Percentiles rank a stretch among this genome's conserved stretches.
Evolutionary conservation across 1,284 basidiomycete species (phyloP).

Genomic region (Phaffia rhodozyma): DNA sequence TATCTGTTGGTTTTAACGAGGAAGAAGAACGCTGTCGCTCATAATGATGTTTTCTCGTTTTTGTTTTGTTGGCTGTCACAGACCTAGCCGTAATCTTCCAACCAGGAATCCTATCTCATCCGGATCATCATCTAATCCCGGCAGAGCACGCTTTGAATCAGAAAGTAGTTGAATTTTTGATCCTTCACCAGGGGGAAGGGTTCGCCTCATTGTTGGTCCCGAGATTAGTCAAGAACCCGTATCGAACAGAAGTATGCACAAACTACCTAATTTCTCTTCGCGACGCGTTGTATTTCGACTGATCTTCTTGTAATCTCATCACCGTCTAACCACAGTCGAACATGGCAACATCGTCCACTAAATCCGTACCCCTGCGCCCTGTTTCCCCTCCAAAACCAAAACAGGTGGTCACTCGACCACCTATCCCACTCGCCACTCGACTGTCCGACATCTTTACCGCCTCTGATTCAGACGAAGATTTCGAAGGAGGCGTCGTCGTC

Average conservation of each 20-base stretch:
- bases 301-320: neutral
- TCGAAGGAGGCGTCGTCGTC: slow-evolving; percentile 11
- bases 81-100: slow-evolving; percentile 91
- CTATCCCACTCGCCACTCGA: neutral
- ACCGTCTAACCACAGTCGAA: neutral
- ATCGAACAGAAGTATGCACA: slow-evolving; percentile 1
- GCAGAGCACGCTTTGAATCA: slow-evolving; percentile 77
- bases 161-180: slow-evolving; percentile 84
- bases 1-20: neutral
- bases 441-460: slow-evolving; percentile 16
- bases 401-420: neutral
- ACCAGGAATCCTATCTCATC: slow-evolving; percentile 81
- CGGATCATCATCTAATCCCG: slow-evolving; percentile 65
- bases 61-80: slow-evolving; percentile 28
- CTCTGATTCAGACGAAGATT: slow-evolving; percentile 13
- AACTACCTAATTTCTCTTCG: neutral
- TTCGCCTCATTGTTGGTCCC: slow-evolving; percentile 12
- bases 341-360: neutral
- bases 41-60: neutral
- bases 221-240: slow-evolving; percentile 14
- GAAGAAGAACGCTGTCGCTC: neutral
- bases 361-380: neutral
- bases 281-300: neutral
- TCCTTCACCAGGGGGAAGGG: slow-evolving; percentile 54
- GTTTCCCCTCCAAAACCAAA: neutral